A percentile compares a stretch with the other conserved stretches of the same genome.
These are phyloP conservation scores for Fusarium newnesense DNA, from an alignment of 2,329 filamentous ascomycete genomes.

Conservation along the genomic window DNA sequence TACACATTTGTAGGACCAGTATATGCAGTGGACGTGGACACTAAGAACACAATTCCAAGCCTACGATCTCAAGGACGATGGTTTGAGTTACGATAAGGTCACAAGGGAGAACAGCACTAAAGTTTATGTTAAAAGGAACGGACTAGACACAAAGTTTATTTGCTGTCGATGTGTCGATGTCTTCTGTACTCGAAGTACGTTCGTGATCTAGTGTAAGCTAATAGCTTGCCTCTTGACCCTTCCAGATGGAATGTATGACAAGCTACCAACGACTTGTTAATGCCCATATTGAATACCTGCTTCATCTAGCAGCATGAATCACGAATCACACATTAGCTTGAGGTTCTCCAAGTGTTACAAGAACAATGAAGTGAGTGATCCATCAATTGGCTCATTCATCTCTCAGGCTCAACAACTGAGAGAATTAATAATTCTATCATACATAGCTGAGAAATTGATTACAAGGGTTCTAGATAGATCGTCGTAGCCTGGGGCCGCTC, in stretches of 20 bases:
- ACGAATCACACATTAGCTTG: neutral
- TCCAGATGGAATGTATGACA: neutral
- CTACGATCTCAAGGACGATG: neutral
- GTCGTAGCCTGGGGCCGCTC: conserved; percentile 41
- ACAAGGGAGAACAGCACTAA: neutral
- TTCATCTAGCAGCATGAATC: neutral
- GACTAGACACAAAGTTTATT: neutral
- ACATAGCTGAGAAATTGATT: conserved; percentile 46
- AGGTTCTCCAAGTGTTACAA: neutral
- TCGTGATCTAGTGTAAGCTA: neutral
- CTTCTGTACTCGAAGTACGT: neutral
- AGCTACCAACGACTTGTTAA: neutral
- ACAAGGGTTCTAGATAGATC: conserved; percentile 47
- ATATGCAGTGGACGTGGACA: neutral
- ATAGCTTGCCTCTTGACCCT: neutral
- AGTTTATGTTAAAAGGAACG: neutral
- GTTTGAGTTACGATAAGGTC: neutral
- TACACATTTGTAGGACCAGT: neutral
- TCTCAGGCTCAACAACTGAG: conserved; percentile 12
- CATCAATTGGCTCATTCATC: conserved; percentile 37
- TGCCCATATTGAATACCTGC: neutral
- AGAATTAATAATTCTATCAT: conserved; percentile 42
- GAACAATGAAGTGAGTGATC: conserved; percentile 1
- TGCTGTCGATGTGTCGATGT: neutral
- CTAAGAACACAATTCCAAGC: neutral